Evolutionary conservation across 805 yeast species (phyloP).

Genomic region (Grigorovia transvaalensis): DNA sequence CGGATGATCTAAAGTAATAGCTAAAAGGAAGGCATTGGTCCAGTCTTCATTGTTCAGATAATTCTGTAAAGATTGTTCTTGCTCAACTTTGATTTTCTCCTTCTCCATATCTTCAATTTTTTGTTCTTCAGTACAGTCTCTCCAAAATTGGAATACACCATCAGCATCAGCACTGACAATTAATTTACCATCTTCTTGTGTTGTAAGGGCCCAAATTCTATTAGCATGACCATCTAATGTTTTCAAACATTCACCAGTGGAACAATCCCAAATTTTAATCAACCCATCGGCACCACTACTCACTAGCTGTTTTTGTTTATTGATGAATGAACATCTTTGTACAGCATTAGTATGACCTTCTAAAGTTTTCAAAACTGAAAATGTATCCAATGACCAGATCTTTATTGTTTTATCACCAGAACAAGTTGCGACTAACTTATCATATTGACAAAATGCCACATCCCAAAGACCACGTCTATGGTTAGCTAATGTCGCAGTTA

Average conservation of each 20-base stretch:
- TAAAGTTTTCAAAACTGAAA: constrained; percentile 65
- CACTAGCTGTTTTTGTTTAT: constrained; percentile 55
- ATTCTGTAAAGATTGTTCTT: constrained; percentile 80
- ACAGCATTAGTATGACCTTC: constrained; percentile 94
- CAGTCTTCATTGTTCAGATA: constrained; percentile 64
- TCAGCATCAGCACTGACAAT: constrained; percentile 90
- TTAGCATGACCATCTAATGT: constrained; percentile 91
- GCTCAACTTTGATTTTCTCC: constrained; percentile 54
- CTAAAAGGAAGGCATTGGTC: constrained; percentile 80
- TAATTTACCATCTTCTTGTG: constrained; percentile 52
- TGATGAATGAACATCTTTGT: constrained; percentile 65
- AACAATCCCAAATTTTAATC: constrained; percentile 78
- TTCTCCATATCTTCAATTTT: constrained; percentile 40
- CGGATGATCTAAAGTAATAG: constrained; percentile 82
- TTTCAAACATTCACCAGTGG: constrained; percentile 64
- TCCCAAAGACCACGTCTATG: constrained; percentile 96
- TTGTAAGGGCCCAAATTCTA: constrained; percentile 84
- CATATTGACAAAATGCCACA: constrained; percentile 69
- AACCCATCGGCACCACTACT: constrained; percentile 90
- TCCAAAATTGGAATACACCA: constrained; percentile 83
- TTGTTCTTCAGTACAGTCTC: constrained; percentile 73
- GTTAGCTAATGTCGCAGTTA: constrained; percentile 72
- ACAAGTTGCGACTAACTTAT: constrained; percentile 67
- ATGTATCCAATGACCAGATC: constrained; percentile 79
- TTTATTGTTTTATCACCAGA: constrained; percentile 88